A percentile compares a stretch with the other conserved stretches of the same genome.
Evolutionary conservation across 2,329 filamentous ascomycete genomes (phyloP).

Genomic region (Elsinoe perseae): DNA sequence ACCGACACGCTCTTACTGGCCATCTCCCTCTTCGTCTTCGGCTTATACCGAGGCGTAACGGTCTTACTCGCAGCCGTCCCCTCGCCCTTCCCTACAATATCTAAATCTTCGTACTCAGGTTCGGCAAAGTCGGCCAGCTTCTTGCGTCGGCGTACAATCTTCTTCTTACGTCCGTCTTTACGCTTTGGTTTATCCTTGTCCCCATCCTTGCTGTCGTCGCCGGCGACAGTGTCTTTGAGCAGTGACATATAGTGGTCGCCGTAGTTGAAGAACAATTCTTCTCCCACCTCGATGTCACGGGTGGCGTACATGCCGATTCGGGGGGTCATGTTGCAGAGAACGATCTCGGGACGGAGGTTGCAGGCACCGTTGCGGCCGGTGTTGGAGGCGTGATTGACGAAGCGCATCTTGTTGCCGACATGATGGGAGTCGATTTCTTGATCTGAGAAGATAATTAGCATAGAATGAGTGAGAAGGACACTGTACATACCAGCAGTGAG

Average conservation of each 20-base stretch:
- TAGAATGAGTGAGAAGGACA: not conserved
- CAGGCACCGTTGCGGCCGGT: conserved; percentile 35
- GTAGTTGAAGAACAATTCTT: conserved; percentile 78
- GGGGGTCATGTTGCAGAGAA: conserved; percentile 65
- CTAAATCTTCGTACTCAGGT: conserved; percentile 9
- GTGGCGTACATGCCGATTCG: conserved; percentile 67
- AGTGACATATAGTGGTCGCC: conserved; percentile 33
- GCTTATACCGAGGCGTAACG: not conserved
- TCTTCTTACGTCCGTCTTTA: not conserved
- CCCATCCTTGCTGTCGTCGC: conserved; percentile 2
- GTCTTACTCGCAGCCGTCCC: not conserved
- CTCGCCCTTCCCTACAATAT: not conserved
- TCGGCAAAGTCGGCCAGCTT: conserved; percentile 12
- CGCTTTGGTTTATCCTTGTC: not conserved
- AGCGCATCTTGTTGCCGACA: conserved; percentile 72
- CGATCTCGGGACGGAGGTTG: conserved; percentile 60
- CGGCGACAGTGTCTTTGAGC: conserved; percentile 14
- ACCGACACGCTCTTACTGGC: not conserved
- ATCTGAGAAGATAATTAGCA: conserved; percentile 21
- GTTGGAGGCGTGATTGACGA: conserved; percentile 66
- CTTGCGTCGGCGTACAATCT: not conserved
- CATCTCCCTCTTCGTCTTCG: not conserved
- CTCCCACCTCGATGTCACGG: conserved; percentile 59
- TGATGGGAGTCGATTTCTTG: conserved; percentile 62
- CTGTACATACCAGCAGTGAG: conserved; percentile 39